Evolutionary conservation across 106 monocot genomes (phyloP).

Genomic region (Platanthera guangdongensis): DNA sequence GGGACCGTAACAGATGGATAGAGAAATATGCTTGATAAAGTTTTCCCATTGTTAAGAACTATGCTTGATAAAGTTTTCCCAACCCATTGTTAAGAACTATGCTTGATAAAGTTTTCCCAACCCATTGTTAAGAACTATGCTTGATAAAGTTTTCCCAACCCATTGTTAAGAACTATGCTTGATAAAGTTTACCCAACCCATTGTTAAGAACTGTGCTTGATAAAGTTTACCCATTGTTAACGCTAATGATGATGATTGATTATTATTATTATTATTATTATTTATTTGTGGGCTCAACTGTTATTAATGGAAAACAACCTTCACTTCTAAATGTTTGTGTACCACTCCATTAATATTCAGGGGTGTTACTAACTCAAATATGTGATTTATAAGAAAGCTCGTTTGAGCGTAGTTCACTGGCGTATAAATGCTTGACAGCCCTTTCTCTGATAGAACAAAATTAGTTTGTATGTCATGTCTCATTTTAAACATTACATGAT

Average conservation of each 20-base stretch:
- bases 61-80: too few relatives aligned
- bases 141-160: too few relatives aligned
- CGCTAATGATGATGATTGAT: not conserved
- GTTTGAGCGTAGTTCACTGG: not conserved
- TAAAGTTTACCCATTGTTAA: not conserved
- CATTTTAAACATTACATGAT: not conserved
- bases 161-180: too few relatives aligned
- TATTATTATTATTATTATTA: not conserved
- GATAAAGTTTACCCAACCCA: too few relatives aligned
- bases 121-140: too few relatives aligned
- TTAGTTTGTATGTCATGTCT: not conserved
- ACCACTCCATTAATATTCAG: not conserved
- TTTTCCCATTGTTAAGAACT: too few relatives aligned
- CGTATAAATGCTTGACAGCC: not conserved
- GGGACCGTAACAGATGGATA: too few relatives aligned
- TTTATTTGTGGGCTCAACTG: not conserved
- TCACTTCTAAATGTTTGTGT: not conserved
- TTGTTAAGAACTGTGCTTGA: too few relatives aligned
- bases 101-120: too few relatives aligned
- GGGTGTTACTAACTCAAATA: not conserved
- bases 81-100: too few relatives aligned
- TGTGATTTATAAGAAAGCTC: not conserved
- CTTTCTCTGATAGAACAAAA: not conserved
- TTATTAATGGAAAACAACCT: not conserved
- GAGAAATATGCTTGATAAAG: too few relatives aligned